Evolutionary conservation across 768 basidiomycete genomes (phyloP).

Genomic region (Lyophyllum semitale): DNA sequence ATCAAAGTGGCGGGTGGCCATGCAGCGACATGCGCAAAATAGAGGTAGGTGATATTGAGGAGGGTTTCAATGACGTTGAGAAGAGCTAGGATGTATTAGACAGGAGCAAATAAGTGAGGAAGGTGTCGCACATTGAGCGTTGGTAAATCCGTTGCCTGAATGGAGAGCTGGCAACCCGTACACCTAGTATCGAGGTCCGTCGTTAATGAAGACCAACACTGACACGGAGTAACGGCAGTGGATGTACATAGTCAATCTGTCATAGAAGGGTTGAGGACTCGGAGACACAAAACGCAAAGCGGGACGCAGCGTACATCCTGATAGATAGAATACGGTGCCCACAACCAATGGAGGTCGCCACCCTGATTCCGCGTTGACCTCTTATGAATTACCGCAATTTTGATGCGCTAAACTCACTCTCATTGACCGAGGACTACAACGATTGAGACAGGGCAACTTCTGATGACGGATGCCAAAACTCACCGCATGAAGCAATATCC

Average conservation of each 20-base stretch:
- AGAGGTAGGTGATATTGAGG: slow-evolving; percentile 77
- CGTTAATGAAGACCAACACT: neutral
- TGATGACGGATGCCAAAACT: slow-evolving; percentile 18
- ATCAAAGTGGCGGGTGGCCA: slow-evolving; percentile 72
- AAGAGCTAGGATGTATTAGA: slow-evolving; percentile 49
- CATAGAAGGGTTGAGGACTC: neutral
- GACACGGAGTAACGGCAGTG: neutral
- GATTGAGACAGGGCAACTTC: neutral
- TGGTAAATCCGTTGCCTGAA: slow-evolving; percentile 76
- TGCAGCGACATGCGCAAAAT: slow-evolving; percentile 62
- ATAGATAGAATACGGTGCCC: slow-evolving; percentile 81
- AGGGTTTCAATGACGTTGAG: slow-evolving; percentile 79
- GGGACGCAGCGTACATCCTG: slow-evolving; percentile 50
- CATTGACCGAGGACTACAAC: slow-evolving; percentile 78
- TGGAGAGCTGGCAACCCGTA: slow-evolving; percentile 74
- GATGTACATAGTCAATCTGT: slow-evolving; percentile 38
- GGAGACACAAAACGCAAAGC: slow-evolving; percentile 26
- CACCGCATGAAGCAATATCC: slow-evolving; percentile 83
- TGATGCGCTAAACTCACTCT: slow-evolving; percentile 29
- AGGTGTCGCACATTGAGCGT: slow-evolving; percentile 70
- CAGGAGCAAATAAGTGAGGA: neutral
- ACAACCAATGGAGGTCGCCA: slow-evolving; percentile 91
- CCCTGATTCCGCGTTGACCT: slow-evolving; percentile 39
- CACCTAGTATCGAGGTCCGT: slow-evolving; percentile 41
- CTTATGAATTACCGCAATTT: neutral